Evolutionary conservation across 2,329 filamentous ascomycete species (phyloP), one percentile per base, ranked within the genome.

Genomic region (Aspergillus pseudotamarii): DNA sequence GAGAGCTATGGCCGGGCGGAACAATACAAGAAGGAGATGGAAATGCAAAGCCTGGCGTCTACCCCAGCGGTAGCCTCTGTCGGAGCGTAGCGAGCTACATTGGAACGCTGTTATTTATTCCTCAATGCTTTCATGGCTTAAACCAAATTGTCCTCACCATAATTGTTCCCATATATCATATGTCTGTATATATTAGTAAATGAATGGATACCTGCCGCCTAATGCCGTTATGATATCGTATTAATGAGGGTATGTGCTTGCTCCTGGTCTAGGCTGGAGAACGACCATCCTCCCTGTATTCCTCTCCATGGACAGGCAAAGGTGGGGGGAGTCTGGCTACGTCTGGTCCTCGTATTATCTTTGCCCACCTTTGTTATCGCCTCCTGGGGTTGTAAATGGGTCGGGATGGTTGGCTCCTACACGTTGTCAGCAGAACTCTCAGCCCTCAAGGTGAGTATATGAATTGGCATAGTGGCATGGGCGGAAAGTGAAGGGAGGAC

Each of bases 391-490:
- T n/a, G 19, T 41, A 41, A n/a, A 19, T 41, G 2, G 2, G 0
- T n/a, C 6, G 6, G 3, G 1, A n/a, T 41, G 16, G n/a, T 41
- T 41, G 38, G 38, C 38, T 41, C 16, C 6, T 41, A n/a, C 38
- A 4, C 19, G 3, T n/a, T 3, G 2, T 41, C 0, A 41, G 38
- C 8, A 9, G 6, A 41, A n/a, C 3, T 19, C 3, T 1, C 8
- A 41, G 3, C 38, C 38, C 38, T 41, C n/a, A 41, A 10, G 3
- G 38, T n/a, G 19, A 41, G 38, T 41, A 41, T 41, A 41, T 41
- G 38, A 41, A 41, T n/a, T 4, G 38, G 16, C 8, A n/a, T 3
- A 4, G 3, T 4, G 9, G 38, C 19, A 41, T 41, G 16, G 2
- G 0, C 38, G n/a, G 38, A 10, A 41, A 0, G 6, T 9, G 38